Base-by-base conservation (phyloP, 768 basidiomycete genomes). In the Pleurotus tuoliensis region DNA sequence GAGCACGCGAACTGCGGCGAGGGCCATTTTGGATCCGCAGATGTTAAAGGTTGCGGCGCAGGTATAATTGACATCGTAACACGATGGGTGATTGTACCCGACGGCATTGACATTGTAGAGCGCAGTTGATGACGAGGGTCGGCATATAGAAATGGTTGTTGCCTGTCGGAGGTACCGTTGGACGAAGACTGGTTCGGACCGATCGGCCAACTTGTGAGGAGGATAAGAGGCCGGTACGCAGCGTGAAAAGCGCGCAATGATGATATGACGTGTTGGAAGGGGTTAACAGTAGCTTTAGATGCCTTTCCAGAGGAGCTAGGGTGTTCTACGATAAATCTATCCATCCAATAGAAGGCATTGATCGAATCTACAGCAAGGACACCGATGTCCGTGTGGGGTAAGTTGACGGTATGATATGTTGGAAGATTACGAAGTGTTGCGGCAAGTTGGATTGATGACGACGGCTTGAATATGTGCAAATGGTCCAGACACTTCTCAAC, bases 341-440 rank as follows among this genome's bases (percentile, higher is more conserved):
- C 91, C 2, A 77, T 59, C 92, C 92, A 94, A 69, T 90, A 82
- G 64, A 87, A 90, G 0, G 88, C 67, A 66, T 86, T 86, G 57
- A 91, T 68, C 12, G 90, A 91, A 69, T 94, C 92, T 46, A 94
- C 73, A 8, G 82, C 82, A 38, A 94, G 69, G 54, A 91, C 62
- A 5, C 83, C 85, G 9, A 93, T 76, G 58, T 84, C 84, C 30
- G 73, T 68, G 43, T 80, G 68, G 30, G 79, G 74, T 57, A 86
- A 75, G 52, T 74, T 69, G 15, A 66, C 64, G 3, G 70, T 64
- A 61, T 86, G 82, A 62, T 84, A 85, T 3, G 67, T 65, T 12
- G 83, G 76, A 15, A 94, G 74, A 61, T 81, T 68, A 18, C 75
- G 66, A 58, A 94, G 73, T 11, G 88, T 86, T 4, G 78, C 77